Percentiles rank a stretch among this genome's conserved stretches.
phyloP scores from a whole-genome alignment of 305 asterid genomes.

The Rubia occidens region DNA sequence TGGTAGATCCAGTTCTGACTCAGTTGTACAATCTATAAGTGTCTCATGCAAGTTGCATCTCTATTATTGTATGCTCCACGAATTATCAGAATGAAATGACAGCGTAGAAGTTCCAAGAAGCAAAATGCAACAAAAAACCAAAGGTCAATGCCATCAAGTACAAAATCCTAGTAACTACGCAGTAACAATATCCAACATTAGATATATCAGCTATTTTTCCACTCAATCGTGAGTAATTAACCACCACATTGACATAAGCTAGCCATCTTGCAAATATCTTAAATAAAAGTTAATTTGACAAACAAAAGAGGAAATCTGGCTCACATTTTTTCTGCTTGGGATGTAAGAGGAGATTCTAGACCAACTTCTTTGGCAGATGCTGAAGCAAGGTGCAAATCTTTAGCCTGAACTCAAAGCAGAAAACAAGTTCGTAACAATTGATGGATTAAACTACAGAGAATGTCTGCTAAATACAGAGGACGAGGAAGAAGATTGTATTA shows the following conservation, averaged over 20 bases:
- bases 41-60: not conserved
- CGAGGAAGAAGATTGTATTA: not conserved
- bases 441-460: not conserved
- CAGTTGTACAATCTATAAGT: not conserved
- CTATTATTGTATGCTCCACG: not conserved
- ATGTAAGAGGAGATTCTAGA: slow-evolving; percentile 46
- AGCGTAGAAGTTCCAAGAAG: not conserved
- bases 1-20: not conserved
- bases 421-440: not conserved
- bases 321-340: slow-evolving; percentile 61
- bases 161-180: not conserved
- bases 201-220: not conserved
- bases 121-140: not conserved
- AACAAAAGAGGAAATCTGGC: slow-evolving; percentile 16
- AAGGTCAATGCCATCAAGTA: not conserved
- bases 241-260: not conserved
- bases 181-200: not conserved
- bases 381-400: slow-evolving; percentile 72
- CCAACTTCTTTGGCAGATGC: slow-evolving; percentile 58
- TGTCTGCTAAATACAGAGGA: not conserved
- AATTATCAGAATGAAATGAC: not conserved
- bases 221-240: not conserved
- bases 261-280: not conserved
- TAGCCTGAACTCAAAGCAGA: slow-evolving; percentile 46
- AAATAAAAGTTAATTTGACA: not conserved